A percentile compares a stretch with the other conserved stretches of the same genome.
These are phyloP conservation scores for Elsinoe necatrix DNA, from an alignment of 2,329 filamentous ascomycete species.

Conservation along the genomic window DNA sequence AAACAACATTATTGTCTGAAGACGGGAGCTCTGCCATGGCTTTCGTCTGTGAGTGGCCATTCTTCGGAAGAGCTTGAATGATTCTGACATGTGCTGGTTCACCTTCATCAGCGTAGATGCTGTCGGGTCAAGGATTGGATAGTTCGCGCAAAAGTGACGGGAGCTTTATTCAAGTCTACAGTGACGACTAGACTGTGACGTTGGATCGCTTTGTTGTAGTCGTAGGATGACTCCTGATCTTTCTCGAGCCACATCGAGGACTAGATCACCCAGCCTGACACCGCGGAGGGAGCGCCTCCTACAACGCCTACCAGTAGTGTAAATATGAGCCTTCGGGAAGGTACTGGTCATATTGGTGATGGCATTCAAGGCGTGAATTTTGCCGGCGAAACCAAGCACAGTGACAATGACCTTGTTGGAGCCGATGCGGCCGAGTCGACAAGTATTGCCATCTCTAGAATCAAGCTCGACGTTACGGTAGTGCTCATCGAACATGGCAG, in stretches of 20 bases:
- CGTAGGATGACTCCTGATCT: background rate
- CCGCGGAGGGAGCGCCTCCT: slow-evolving; percentile 23
- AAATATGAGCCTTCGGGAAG: slow-evolving; percentile 17
- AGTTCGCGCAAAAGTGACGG: slow-evolving; percentile 14
- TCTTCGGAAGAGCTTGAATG: background rate
- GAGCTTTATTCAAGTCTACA: slow-evolving; percentile 17
- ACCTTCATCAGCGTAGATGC: background rate
- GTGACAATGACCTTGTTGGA: slow-evolving; percentile 24
- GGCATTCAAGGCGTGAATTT: slow-evolving; percentile 19
- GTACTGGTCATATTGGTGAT: slow-evolving; percentile 20
- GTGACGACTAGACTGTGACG: background rate
- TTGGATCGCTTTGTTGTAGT: slow-evolving; percentile 5
- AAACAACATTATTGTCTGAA: background rate
- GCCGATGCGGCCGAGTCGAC: slow-evolving; percentile 21
- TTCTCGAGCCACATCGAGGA: slow-evolving; percentile 14
- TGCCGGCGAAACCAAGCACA: slow-evolving; percentile 20
- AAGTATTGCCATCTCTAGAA: slow-evolving; percentile 20
- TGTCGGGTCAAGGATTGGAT: slow-evolving; percentile 15
- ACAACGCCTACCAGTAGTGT: slow-evolving; percentile 23
- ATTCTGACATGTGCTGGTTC: background rate
- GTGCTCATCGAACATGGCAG: background rate
- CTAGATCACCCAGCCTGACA: slow-evolving; percentile 26
- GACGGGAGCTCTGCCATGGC: background rate
- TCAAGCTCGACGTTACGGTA: background rate
- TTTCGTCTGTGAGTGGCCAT: background rate